Conservation (phyloP, 805 yeast genomes). For the Starmerella etchellsii region DNA sequence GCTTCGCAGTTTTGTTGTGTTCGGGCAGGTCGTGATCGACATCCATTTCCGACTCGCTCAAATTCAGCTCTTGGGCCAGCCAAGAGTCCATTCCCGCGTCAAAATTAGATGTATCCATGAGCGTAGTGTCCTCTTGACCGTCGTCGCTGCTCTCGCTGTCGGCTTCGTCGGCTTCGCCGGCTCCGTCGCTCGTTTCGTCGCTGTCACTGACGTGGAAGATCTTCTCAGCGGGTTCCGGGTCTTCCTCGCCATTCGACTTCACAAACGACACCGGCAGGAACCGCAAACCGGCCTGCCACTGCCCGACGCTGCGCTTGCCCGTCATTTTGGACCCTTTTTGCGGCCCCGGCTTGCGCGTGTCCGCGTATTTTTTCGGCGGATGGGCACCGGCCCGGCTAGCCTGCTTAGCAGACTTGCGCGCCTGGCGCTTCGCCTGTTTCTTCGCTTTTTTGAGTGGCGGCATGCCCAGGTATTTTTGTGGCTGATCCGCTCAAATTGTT, state of each 20-base stretch:
- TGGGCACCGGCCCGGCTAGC: not conserved
- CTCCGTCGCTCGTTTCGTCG: not conserved
- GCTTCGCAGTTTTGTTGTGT: too few relatives aligned
- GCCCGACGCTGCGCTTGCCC: conserved; percentile 1
- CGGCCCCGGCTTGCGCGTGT: not conserved
- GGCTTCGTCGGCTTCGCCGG: not conserved
- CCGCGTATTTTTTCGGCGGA: not conserved
- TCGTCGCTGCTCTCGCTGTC: not conserved
- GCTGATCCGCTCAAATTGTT: not conserved
- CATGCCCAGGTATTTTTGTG: too few relatives aligned
- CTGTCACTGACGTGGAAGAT: not conserved
- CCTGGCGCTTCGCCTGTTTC: not conserved
- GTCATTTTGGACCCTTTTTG: not conserved
- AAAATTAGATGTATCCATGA: not conserved
- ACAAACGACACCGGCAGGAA: conserved; percentile 16
- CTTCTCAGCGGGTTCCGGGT: not conserved
- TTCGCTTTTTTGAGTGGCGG: not conserved
- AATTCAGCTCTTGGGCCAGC: not conserved
- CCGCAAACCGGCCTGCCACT: conserved; percentile 8
- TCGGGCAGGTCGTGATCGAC: not conserved
- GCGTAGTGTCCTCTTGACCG: not conserved
- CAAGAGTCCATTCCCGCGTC: not conserved
- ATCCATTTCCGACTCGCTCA: not conserved
- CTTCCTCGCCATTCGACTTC: not conserved
- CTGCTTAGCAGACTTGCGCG: not conserved